Percentiles rank a stretch among this genome's conserved stretches.
phyloP scores from a whole-genome alignment of 768 basidiomycete species.

The Hypholoma fasciculare region DNA sequence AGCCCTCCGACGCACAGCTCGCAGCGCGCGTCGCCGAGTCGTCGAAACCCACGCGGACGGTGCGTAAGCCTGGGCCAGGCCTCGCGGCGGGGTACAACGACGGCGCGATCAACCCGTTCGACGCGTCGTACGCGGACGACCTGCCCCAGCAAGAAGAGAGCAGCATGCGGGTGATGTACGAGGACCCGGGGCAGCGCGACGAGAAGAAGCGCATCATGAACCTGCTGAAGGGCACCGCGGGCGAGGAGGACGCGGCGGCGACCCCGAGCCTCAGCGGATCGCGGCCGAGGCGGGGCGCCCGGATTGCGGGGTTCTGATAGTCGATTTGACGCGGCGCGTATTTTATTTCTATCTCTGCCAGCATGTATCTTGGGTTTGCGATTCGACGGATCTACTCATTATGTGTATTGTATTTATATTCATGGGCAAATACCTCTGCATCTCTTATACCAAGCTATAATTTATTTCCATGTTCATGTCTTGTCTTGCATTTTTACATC shows the following conservation, averaged over 20 bases:
- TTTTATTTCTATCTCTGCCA: background rate
- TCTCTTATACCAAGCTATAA: background rate
- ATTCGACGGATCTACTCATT: background rate
- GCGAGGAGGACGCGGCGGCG: conserved; percentile 6
- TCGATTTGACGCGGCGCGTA: background rate
- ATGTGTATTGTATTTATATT: background rate
- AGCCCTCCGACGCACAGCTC: conserved; percentile 33
- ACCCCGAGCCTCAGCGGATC: background rate
- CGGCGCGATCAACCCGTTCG: conserved; percentile 13
- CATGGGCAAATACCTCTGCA: background rate
- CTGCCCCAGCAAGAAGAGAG: conserved; percentile 37
- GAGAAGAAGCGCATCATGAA: conserved; percentile 60
- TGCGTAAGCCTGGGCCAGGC: background rate
- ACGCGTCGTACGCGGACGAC: conserved; percentile 19
- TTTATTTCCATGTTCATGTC: background rate
- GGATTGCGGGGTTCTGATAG: conserved; percentile 26
- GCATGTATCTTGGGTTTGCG: background rate
- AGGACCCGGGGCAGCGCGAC: conserved; percentile 63
- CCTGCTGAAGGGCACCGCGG: conserved; percentile 40
- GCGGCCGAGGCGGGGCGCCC: conserved; percentile 19
- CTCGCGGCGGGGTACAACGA: background rate
- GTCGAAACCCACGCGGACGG: background rate
- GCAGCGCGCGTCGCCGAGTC: conserved; percentile 3
- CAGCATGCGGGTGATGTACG: conserved; percentile 61
- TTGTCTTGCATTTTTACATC: too few species aligned